Conservation (phyloP, 2,329 filamentous ascomycete genomes). For the Colletotrichum paranaense region DNA sequence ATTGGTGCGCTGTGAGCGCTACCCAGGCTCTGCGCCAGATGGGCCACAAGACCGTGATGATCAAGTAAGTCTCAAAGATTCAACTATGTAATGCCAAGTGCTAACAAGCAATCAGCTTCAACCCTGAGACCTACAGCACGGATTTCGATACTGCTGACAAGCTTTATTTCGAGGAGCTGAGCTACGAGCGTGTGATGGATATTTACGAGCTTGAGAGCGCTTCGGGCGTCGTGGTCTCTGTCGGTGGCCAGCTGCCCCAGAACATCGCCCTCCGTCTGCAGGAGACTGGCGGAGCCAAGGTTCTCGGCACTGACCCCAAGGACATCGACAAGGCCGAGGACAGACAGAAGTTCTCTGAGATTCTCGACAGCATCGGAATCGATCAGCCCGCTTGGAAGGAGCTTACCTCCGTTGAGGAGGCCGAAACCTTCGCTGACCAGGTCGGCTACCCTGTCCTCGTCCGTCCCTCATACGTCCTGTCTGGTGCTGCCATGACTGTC, state of each 20-base stretch:
- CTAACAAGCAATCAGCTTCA: slow-evolving; percentile 58
- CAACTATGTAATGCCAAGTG: not conserved
- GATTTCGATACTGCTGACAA: slow-evolving; percentile 92
- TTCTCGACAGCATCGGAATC: slow-evolving; percentile 94
- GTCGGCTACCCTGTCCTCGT: slow-evolving; percentile 96
- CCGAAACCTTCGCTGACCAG: slow-evolving; percentile 84
- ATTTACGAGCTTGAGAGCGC: slow-evolving; percentile 94
- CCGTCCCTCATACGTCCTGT: slow-evolving; percentile 94
- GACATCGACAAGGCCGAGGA: slow-evolving; percentile 99
- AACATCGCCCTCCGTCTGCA: slow-evolving; percentile 97
- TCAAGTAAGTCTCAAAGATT: slow-evolving; percentile 71
- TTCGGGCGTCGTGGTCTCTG: slow-evolving; percentile 90
- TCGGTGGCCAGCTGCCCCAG: slow-evolving; percentile 95
- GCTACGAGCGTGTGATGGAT: slow-evolving; percentile 98
- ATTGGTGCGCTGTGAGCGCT: slow-evolving; percentile 96
- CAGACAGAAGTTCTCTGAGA: slow-evolving; percentile 97
- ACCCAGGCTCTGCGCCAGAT: slow-evolving; percentile 84
- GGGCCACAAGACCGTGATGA: slow-evolving; percentile 98
- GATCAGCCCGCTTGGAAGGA: slow-evolving; percentile 99
- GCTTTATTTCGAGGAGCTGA: slow-evolving; percentile 96
- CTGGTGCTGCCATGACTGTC: slow-evolving; percentile 98
- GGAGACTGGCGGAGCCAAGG: slow-evolving; percentile 87
- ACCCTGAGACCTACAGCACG: slow-evolving; percentile 84
- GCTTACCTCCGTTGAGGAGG: slow-evolving; percentile 87
- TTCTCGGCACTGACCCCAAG: slow-evolving; percentile 91